These are phyloP conservation scores for Gossypium schwendimanii DNA, from an alignment of 441 rosid genomes.

Conservation along the genomic window DNA sequence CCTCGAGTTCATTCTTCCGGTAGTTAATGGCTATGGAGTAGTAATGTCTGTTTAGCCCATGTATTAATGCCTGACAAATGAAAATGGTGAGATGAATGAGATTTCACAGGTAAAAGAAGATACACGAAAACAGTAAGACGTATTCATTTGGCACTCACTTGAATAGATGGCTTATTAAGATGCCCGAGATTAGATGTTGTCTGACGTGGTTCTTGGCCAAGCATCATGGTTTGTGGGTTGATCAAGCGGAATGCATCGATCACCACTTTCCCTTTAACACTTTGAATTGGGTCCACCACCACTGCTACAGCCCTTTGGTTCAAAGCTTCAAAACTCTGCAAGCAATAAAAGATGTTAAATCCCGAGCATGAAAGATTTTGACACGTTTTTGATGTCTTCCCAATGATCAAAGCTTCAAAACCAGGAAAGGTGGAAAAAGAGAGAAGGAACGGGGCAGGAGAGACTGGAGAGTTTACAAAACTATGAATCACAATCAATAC, in stretches of 20 bases:
- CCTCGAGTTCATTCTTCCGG: slow-evolving; percentile 96
- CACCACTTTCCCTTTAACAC: slow-evolving; percentile 96
- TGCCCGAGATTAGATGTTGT: slow-evolving; percentile 95
- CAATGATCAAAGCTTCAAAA: slow-evolving; percentile 74
- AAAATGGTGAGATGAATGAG: slow-evolving; percentile 11
- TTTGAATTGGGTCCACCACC: slow-evolving; percentile 97
- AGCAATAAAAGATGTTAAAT: slow-evolving; percentile 11
- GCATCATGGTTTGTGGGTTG: slow-evolving; percentile 98
- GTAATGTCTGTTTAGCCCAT: slow-evolving; percentile 90
- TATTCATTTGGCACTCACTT: slow-evolving; percentile 35
- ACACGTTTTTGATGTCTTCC: not conserved
- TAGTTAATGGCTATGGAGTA: slow-evolving; percentile 95
- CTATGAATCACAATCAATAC: not conserved
- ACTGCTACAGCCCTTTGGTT: slow-evolving; percentile 97
- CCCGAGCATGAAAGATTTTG: not conserved
- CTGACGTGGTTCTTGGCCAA: slow-evolving; percentile 95
- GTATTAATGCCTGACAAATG: slow-evolving; percentile 71
- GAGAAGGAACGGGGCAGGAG: not conserved
- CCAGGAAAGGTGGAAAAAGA: slow-evolving; percentile 21
- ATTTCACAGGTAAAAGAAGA: not conserved
- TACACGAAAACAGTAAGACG: not conserved
- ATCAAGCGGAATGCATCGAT: slow-evolving; percentile 97
- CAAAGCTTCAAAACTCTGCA: slow-evolving; percentile 98
- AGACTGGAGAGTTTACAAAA: not conserved
- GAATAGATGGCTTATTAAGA: slow-evolving; percentile 94